phyloP scores from a whole-genome alignment of 1,284 basidiomycete genomes.

The Rhizoctonia solani region DNA sequence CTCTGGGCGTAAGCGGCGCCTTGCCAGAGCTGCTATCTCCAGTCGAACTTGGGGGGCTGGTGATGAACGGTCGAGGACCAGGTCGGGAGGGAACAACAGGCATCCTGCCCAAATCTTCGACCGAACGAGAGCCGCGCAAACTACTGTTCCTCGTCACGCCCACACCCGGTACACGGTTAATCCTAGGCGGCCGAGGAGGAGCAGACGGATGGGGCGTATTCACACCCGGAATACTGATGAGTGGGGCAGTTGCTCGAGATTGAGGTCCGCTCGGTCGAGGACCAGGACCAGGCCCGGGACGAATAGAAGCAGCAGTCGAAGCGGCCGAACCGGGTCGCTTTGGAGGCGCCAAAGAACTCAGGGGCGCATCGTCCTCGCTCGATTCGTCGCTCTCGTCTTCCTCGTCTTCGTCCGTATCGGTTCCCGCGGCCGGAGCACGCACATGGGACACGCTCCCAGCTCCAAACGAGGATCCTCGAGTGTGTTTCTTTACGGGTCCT shows the following conservation, averaged over 20 bases:
- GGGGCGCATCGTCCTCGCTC: constrained; percentile 21
- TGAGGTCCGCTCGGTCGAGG: neutral
- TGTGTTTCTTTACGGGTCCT: no score
- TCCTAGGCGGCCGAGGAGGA: constrained; percentile 4
- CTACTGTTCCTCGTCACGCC: constrained; percentile 29
- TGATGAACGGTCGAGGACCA: constrained; percentile 15
- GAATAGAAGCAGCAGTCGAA: neutral
- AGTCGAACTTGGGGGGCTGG: constrained; percentile 52
- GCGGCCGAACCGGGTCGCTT: constrained; percentile 23
- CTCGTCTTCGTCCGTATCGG: constrained; percentile 7
- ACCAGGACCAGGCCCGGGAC: neutral
- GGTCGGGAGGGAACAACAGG: neutral
- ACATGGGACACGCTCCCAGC: neutral
- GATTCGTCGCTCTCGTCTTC: constrained; percentile 12
- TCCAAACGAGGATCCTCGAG: neutral
- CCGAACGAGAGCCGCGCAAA: constrained; percentile 19
- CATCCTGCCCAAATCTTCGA: constrained; percentile 28
- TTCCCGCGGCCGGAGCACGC: neutral
- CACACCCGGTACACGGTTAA: constrained; percentile 19
- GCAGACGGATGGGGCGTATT: neutral
- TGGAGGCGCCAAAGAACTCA: neutral
- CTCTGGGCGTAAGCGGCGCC: constrained; percentile 69
- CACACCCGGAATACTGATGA: neutral
- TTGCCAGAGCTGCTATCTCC: constrained; percentile 75
- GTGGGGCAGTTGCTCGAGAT: no score